phyloP scores from a whole-genome alignment of 257 asterid species.

The Verbena officinalis region DNA sequence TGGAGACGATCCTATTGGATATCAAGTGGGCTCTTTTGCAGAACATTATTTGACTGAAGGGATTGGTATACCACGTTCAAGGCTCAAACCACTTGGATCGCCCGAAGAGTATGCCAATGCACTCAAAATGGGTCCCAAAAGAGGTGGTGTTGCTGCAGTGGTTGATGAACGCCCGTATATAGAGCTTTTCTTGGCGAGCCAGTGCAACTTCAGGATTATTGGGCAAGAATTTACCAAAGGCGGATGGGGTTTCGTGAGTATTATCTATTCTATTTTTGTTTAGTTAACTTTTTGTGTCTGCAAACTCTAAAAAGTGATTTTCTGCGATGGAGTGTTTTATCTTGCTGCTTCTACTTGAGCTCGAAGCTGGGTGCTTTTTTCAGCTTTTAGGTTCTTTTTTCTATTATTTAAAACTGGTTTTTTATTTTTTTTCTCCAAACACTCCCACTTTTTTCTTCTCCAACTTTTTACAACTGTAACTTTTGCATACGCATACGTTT shows the following conservation, averaged over 20 bases:
- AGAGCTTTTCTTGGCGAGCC: constrained; percentile 61
- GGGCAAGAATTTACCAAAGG: constrained; percentile 64
- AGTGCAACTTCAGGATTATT: constrained; percentile 57
- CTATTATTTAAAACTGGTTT: background rate
- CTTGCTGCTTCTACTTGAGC: too few species aligned
- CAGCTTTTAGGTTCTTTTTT: too few species aligned
- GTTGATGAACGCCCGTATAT: constrained; percentile 67
- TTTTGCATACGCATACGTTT: too few species aligned
- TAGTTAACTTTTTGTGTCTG: too few species aligned
- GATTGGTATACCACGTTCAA: constrained; percentile 46
- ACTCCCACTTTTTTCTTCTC: too few species aligned
- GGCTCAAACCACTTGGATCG: constrained; percentile 57
- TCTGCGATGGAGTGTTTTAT: too few species aligned
- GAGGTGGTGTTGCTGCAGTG: constrained; percentile 61
- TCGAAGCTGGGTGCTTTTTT: too few species aligned
- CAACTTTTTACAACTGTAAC: too few species aligned
- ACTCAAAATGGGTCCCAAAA: constrained; percentile 49
- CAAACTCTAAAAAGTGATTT: too few species aligned
- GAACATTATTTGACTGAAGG: constrained; percentile 50
- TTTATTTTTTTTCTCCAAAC: too few species aligned
- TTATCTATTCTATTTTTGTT: background rate
- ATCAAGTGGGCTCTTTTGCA: constrained; percentile 57
- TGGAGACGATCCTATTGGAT: constrained; percentile 56
- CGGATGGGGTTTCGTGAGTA: constrained; percentile 72
- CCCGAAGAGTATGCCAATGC: constrained; percentile 59